Evolutionary conservation across 179 eudicot species (phyloP).

Genomic region (Patellifolia procumbens): DNA sequence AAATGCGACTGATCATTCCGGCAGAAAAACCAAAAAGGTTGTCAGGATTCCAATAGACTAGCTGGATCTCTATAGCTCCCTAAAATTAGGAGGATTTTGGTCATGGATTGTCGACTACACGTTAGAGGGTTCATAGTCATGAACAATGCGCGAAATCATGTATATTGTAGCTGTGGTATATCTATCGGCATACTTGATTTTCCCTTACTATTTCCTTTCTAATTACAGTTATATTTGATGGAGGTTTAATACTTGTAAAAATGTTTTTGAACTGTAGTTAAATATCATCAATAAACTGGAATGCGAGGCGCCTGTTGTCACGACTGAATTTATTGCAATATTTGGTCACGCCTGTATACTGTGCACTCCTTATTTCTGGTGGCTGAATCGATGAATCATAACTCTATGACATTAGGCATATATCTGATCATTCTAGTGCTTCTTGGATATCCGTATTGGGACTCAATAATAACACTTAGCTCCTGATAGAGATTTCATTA

Average conservation of each 20-base stretch:
- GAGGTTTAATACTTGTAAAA: neutral
- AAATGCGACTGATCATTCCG: constrained; percentile 14
- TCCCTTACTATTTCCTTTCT: neutral
- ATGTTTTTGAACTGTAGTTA: neutral
- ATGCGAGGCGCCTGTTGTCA: too few species aligned
- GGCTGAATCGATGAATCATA: too few species aligned
- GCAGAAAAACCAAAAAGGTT: constrained; percentile 41
- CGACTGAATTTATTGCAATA: too few species aligned
- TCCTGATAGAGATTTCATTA: too few species aligned
- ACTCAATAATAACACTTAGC: too few species aligned
- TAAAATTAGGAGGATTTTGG: neutral
- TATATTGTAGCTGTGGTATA: neutral
- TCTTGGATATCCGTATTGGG: too few species aligned
- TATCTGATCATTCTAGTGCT: too few species aligned
- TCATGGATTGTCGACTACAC: neutral
- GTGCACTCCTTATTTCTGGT: too few species aligned
- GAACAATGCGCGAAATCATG: neutral
- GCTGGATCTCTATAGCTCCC: neutral
- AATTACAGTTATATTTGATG: too few species aligned
- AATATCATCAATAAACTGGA: neutral
- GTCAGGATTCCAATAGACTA: constrained; percentile 57
- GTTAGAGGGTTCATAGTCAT: neutral
- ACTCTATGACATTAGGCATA: too few species aligned
- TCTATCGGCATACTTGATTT: neutral
- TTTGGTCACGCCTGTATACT: too few species aligned